Conservation (phyloP, 768 basidiomycete species). For the Phylloporus sp. region DNA sequence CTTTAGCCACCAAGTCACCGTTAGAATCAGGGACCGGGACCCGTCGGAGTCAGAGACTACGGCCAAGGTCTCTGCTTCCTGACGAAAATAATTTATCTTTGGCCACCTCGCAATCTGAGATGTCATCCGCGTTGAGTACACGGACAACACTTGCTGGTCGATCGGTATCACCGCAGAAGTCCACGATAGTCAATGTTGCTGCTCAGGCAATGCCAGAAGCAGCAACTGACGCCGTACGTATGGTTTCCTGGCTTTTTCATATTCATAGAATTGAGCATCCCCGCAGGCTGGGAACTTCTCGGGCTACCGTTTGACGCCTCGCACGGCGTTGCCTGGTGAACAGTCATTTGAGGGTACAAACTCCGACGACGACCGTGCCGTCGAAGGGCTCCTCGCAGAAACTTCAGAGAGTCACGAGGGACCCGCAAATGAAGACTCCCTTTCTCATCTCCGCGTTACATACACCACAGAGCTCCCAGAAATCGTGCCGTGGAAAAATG, state of each 20-base stretch:
- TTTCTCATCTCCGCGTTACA: slow-evolving; percentile 37
- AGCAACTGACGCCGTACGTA: slow-evolving; percentile 31
- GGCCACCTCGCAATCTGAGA: slow-evolving; percentile 24
- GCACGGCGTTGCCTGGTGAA: slow-evolving; percentile 26
- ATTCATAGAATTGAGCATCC: slow-evolving; percentile 24
- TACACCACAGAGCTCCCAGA: slow-evolving; percentile 32
- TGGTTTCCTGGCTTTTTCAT: slow-evolving; percentile 27
- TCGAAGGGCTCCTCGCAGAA: slow-evolving; percentile 33
- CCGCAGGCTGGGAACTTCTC: slow-evolving; percentile 29
- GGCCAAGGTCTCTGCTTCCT: slow-evolving; percentile 27
- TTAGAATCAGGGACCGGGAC: slow-evolving; percentile 32
- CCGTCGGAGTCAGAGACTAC: slow-evolving; percentile 34
- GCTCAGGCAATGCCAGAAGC: slow-evolving; percentile 24
- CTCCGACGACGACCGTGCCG: slow-evolving; percentile 35
- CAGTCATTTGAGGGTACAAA: slow-evolving; percentile 32
- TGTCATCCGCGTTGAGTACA: slow-evolving; percentile 27
- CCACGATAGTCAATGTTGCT: slow-evolving; percentile 18
- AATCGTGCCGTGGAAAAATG: slow-evolving; percentile 34
- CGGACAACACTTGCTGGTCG: slow-evolving; percentile 30
- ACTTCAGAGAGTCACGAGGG: slow-evolving; percentile 28
- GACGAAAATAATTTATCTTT: slow-evolving; percentile 31
- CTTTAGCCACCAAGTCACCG: slow-evolving; percentile 36
- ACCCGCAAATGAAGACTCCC: slow-evolving; percentile 29
- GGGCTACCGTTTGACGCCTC: slow-evolving; percentile 24
- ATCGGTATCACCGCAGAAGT: slow-evolving; percentile 34